Conservation (phyloP, 2,329 filamentous ascomycete genomes). For the Alternaria ventricosa region DNA sequence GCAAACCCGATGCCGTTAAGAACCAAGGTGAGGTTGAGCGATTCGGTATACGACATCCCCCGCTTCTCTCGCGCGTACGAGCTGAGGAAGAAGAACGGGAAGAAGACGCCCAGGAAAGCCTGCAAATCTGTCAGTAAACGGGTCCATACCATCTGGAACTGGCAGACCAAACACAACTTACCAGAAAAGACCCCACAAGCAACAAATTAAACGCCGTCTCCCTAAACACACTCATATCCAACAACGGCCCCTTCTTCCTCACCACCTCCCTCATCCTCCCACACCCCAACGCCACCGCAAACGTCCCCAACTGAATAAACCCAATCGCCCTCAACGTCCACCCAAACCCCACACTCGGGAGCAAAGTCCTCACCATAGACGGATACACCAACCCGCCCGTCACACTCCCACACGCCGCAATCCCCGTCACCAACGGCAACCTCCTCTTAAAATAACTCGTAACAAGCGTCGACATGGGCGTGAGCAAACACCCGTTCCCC, state of each 20-base stretch:
- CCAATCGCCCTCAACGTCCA: constrained; percentile 67
- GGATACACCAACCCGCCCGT: constrained; percentile 27
- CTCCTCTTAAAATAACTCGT: constrained; percentile 1
- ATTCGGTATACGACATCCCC: background rate
- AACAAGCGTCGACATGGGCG: background rate
- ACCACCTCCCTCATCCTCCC: background rate
- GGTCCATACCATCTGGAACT: background rate
- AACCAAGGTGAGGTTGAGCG: background rate
- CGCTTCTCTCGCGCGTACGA: background rate
- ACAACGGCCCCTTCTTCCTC: background rate
- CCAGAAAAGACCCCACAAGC: background rate
- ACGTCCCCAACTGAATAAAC: constrained; percentile 16
- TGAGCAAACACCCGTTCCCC: constrained; percentile 20
- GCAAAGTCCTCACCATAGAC: constrained; percentile 10
- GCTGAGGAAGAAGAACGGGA: background rate
- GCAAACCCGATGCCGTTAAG: background rate
- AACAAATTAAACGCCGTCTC: background rate
- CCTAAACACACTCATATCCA: background rate
- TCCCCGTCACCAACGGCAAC: constrained; percentile 3
- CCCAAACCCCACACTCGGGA: constrained; percentile 51
- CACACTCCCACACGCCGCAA: constrained; percentile 18
- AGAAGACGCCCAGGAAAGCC: background rate
- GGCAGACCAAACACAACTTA: background rate
- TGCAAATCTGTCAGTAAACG: background rate
- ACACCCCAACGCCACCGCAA: background rate